Evolutionary conservation across 495 filamentous ascomycete species (phyloP), one percentile per base, ranked within the genome.

Genomic region (Penicillium salamii): DNA sequence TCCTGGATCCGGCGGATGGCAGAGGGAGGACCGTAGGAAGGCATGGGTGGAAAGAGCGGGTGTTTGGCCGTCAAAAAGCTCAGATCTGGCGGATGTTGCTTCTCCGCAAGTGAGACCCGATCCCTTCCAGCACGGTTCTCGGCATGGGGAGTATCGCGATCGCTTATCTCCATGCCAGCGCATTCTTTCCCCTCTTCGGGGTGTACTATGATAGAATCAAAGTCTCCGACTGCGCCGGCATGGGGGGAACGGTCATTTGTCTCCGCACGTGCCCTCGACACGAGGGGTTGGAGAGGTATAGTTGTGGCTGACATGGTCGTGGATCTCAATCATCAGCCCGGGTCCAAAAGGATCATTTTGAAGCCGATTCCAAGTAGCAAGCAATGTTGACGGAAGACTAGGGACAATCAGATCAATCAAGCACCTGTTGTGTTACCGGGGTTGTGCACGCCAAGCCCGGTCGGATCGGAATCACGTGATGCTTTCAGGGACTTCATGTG

Each of bases 41-140:
- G 91, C 12, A 97, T 66, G 7, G 90, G 87, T 9, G 92, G 92
- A 57, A 97, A 97, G 1, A 96, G 68, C 7, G 91, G 91, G 59
- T 95, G 85, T 36, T 59, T 38, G n/a, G 35, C 18, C 14, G 35
- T 38, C 18, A 48, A 18, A 17, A 33, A 48, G 9, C 29, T 7
- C 6, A 48, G 19, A 18, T 35, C 46, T 12, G 36, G 5, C n/a
- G 34, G 29, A 7, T 7, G 35, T 32, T 32, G 35, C n/a, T 48
- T 48, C 17, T 48, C 46, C 4, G 7, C 36, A 40, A n/a, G 13
- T 14, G 26, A 9, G n/a, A 12, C 12, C 18, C 13, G 42, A n/a
- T 35, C 42, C 11, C 26, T 48, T 13, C 13, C 17, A 12, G 24
- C 4, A 9, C 28, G 21, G 7, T n/a, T 13, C 46, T 23, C 40